Base-by-base conservation (phyloP, 1,139 yeast genomes). In the Pneumocystis oryctolagi region DNA sequence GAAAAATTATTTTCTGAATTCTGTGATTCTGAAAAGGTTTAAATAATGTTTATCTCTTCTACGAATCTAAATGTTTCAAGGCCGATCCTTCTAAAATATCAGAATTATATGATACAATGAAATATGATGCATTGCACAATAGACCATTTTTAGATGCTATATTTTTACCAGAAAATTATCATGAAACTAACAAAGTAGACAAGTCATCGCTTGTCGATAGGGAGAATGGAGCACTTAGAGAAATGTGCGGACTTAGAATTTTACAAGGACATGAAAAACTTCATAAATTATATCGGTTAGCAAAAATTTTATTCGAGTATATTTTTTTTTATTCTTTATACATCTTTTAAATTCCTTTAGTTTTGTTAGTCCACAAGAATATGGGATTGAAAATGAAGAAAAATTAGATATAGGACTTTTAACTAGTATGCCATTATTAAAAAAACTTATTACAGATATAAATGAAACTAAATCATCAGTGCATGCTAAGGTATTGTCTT, bases 51-150 rank as follows among this genome's bases (percentile, higher is more conserved):
- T n/a, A 20, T 20, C 20, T n/a, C n/a, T 20, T 9, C 6, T 20
- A 47, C 12, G 25, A 25, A 20, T 57, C 12, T 39, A 39, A 35
- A 35, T 20, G 30, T 57, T 30, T 39, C 20, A 35, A 57, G 59
- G 42, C 5, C 9, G 98, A 94, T 74, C 99, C 99, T 25, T 86
- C 97, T 1, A 92, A 92, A 75, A 92, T 94, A 65, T 87, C 96
- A 59, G 99, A 94, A 74, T 79, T 94, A 66, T 94, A 94, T 72
- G 99, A 94, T 73, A 90, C 99, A 0, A 92, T 94, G 97, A 94
- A 94, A 75, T 92, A 88, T 72, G 99, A 94, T 76, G 98, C 97
- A 6, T 79, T 94, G 66, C 99, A 94, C 73, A 94, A 94, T 73
- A 80, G 98, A 63, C 87, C 85, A 59, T 92, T 94, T 72, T 77